Percentiles rank a stretch among this genome's conserved stretches.
These are phyloP conservation scores for Phycomyces nitens DNA, from an alignment of 192 early-diverging fungal genomes.

Conservation along the genomic window DNA sequence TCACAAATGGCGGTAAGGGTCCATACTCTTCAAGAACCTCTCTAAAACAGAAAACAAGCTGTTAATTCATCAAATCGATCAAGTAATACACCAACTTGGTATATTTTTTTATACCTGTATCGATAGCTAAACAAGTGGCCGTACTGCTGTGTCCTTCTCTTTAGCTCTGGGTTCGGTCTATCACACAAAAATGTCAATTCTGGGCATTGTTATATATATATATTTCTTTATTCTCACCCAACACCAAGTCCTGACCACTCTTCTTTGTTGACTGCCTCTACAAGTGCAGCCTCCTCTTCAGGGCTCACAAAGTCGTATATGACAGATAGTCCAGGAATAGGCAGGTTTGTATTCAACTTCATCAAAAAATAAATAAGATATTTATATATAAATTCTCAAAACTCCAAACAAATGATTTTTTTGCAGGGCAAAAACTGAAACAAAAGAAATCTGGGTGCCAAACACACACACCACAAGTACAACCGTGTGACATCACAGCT, in stretches of 20 bases:
- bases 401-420: too few species aligned
- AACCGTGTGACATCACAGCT: neutral
- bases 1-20: constrained; percentile 45
- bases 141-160: constrained; percentile 66
- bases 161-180: constrained; percentile 65
- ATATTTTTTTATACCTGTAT: constrained; percentile 53
- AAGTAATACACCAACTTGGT: too few species aligned
- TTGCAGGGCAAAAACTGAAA: neutral
- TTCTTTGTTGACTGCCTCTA: constrained; percentile 37
- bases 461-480: neutral
- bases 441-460: neutral
- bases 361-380: too few species aligned
- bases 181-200: neutral
- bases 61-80: too few species aligned
- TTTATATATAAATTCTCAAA: too few species aligned
- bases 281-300: constrained; percentile 44
- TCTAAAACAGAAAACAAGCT: constrained; percentile 23
- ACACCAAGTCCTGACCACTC: constrained; percentile 56
- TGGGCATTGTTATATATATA: neutral
- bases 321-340: constrained; percentile 41
- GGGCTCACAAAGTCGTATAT: constrained; percentile 46
- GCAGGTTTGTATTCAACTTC: neutral
- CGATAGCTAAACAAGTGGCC: constrained; percentile 63
- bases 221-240: too few species aligned
- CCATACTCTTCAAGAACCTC: constrained; percentile 50